Percentiles rank a stretch among this genome's conserved stretches.
phyloP scores from a whole-genome alignment of 257 asterid species.

The Nicotiana tomentosiformis region DNA sequence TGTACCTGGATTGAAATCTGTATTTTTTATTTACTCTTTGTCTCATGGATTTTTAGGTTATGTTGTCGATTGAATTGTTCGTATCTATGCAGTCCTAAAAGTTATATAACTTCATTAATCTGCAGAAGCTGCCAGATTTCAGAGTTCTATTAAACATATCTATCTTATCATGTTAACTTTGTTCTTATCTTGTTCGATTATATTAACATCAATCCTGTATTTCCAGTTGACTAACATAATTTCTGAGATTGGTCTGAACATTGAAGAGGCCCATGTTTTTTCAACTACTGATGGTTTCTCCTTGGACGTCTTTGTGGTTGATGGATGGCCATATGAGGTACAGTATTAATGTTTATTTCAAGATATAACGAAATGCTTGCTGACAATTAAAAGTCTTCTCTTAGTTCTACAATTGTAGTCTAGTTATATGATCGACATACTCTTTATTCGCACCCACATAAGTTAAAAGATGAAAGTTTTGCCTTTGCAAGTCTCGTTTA shows the following conservation, averaged over 20 bases:
- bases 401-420: not conserved
- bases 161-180: not conserved
- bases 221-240: conserved; percentile 42
- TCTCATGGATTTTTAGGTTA: not conserved
- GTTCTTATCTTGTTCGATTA: not conserved
- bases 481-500: not conserved
- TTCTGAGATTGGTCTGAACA: conserved; percentile 48
- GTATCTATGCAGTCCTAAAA: not conserved
- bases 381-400: not conserved
- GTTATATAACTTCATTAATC: not conserved
- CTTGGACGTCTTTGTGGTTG: conserved; percentile 46
- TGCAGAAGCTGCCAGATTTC: not conserved
- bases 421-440: not conserved
- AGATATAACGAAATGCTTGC: not conserved
- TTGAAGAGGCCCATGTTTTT: conserved; percentile 56
- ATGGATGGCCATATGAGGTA: conserved; percentile 55
- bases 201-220: not conserved
- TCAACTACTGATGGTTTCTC: conserved; percentile 55
- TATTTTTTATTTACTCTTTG: not conserved
- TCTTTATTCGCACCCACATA: not conserved
- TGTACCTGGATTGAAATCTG: not conserved
- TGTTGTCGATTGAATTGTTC: not conserved
- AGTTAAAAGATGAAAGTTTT: not conserved
- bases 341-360: not conserved
- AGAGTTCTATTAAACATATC: not conserved